Base-by-base conservation (phyloP, 2,329 filamentous ascomycete genomes). In the Dothideomycetes sp. region DNA sequence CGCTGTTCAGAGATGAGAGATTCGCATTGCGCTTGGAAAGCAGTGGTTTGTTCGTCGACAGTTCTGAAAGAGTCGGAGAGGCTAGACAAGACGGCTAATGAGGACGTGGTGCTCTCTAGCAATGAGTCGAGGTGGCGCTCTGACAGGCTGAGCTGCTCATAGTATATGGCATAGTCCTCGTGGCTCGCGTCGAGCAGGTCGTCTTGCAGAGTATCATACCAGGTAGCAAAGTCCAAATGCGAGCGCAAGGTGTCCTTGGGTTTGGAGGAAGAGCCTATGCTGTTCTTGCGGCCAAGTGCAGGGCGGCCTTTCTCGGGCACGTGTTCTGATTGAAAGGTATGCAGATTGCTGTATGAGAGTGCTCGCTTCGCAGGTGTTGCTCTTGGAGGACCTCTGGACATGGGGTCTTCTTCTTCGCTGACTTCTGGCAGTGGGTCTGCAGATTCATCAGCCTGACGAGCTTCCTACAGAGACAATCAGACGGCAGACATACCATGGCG, bases 11-110 rank as follows among this genome's bases (percentile, higher is more conserved):
- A 70, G 20, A 96, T 67, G 2, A 98, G 71, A 43, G 85, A 83
- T 57, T 95, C 86, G 62, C 91, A 98, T 61, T 94, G 87, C 33
- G 82, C 78, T 58, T 88, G 84, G 65, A 98, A 96, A 11, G 83
- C 81, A n/a, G 82, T 84, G 0, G 91, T 98, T 64, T 96, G 89
- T 8, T 76, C 70, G 53, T 95, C 87, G 34, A 98, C 89, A 1
- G 81, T 71, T 50, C 81, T 80, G 65, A 98, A 98, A 4, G 88
- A 89, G 52, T 81, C 76, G 11, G 88, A 88, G 12, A 98, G 71
- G 1, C 75, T 78, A 12, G 83, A 80, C 19, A 98, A 71, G 13
- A 93, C 70, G 30, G 78, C 71, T 27, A 98, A 70, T 0, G 87
- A 82, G 13, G 74, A 74, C 41, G 84, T 76, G 1, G 89, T 87